Evolutionary conservation across 495 filamentous ascomycete genomes (phyloP).

Genomic region (Tuber borchii): DNA sequence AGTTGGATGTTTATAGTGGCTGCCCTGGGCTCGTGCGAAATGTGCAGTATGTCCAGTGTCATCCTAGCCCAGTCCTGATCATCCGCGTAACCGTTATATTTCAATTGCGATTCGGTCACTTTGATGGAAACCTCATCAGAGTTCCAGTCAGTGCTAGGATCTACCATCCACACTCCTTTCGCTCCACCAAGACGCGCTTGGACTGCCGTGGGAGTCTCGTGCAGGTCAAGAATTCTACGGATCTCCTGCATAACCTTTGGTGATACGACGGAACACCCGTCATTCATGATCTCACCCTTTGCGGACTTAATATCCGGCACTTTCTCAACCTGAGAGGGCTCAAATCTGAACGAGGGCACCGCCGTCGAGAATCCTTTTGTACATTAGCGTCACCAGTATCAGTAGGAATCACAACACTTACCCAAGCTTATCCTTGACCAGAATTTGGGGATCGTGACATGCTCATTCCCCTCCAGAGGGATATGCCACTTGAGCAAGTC

Average conservation of each 20-base stretch:
- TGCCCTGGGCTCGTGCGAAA: conserved; percentile 55
- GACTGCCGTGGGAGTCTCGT: conserved; percentile 61
- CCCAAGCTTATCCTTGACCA: conserved; percentile 39
- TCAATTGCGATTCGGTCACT: conserved; percentile 70
- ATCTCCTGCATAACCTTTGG: conserved; percentile 55
- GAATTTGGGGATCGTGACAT: conserved; percentile 30
- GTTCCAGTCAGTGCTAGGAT: conserved; percentile 41
- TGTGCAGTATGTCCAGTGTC: conserved; percentile 68
- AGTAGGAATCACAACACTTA: conserved; percentile 12
- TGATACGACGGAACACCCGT: conserved; percentile 72
- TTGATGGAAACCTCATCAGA: conserved; percentile 59
- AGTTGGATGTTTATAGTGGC: conserved; percentile 71
- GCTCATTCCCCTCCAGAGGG: conserved; percentile 25
- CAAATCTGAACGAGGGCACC: conserved; percentile 48
- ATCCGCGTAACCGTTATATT: conserved; percentile 59
- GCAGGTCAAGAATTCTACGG: conserved; percentile 53
- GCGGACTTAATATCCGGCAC: conserved; percentile 44
- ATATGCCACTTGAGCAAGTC: conserved; percentile 40
- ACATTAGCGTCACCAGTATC: conserved; percentile 6
- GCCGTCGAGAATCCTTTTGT: conserved; percentile 30
- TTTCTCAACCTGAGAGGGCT: conserved; percentile 35
- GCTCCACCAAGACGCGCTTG: conserved; percentile 77
- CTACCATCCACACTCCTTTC: conserved; percentile 84
- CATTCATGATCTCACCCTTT: conserved; percentile 61
- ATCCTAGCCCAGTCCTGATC: conserved; percentile 52